Conservation (phyloP, 805 yeast species). For the Yarrowia keelungensis region DNA sequence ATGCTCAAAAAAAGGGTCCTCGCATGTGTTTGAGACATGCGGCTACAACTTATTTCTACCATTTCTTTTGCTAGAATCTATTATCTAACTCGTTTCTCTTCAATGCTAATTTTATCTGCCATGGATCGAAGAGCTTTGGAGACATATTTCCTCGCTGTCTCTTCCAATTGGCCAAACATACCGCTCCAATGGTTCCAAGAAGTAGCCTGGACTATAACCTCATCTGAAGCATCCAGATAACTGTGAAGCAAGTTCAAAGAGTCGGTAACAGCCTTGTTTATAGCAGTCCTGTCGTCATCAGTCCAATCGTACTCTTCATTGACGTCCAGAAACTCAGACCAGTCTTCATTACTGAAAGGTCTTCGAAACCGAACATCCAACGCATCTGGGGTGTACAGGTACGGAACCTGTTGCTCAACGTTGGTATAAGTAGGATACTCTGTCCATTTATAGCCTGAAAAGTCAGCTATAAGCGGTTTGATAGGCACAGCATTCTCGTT, state of each 20-base stretch:
- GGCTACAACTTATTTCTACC: not conserved
- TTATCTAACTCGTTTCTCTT: slow-evolving; percentile 8
- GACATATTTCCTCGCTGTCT: not conserved
- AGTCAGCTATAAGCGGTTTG: slow-evolving; percentile 66
- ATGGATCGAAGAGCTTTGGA: slow-evolving; percentile 6
- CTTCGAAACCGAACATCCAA: slow-evolving; percentile 44
- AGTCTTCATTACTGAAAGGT: slow-evolving; percentile 47
- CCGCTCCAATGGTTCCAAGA: slow-evolving; percentile 14
- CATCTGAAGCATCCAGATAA: slow-evolving; percentile 22
- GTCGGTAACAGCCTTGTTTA: slow-evolving; percentile 30
- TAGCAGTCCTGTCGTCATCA: slow-evolving; percentile 48
- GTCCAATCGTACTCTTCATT: slow-evolving; percentile 59
- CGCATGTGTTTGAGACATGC: no score
- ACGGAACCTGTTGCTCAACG: slow-evolving; percentile 58
- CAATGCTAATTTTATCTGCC: slow-evolving; percentile 23
- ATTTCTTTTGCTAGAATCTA: not conserved
- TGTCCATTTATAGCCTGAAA: slow-evolving; percentile 57
- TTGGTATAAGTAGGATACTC: slow-evolving; percentile 40
- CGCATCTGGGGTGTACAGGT: slow-evolving; percentile 59
- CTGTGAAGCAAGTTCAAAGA: slow-evolving; percentile 9
- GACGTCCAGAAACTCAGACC: slow-evolving; percentile 59
- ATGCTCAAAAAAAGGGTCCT: no score
- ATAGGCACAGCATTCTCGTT: slow-evolving; percentile 53
- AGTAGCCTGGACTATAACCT: slow-evolving; percentile 11
- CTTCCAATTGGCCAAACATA: slow-evolving; percentile 18